Base-by-base conservation (phyloP, 1,284 basidiomycete genomes). In the Farysia itapuensis region DNA sequence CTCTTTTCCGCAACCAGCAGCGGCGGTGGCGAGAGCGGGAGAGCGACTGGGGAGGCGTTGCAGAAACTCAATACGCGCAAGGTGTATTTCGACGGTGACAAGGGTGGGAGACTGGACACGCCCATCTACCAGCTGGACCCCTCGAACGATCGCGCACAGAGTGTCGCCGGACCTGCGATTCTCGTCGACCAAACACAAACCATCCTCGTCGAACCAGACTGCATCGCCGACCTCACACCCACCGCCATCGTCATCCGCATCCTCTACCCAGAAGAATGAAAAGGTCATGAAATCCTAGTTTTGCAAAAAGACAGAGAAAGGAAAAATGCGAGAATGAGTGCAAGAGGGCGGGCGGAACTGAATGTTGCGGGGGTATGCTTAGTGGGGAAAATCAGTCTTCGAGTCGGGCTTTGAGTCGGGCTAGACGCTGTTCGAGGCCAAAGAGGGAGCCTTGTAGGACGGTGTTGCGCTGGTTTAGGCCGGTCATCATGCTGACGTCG, bases 181-280 rank as follows among this genome's bases (percentile, higher is more conserved):
- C 85, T 94, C 52, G 88, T 95, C 61, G 91, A 95, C 77, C 81
- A 89, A 67, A 95, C 91, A 13, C 91, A 94, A 79, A 94, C 90
- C 20, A 89, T 94, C 53, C 84, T 92, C 26, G 75, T 93, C 8
- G 71, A 74, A 35, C 74, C 74, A 9, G 34, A 42, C 2, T 75
- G 72, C 39, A 44, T 40, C 22, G 74, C 74, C 2, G 48, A 58
- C 20, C 49, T 71, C 36, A 59, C 60, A 20, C 48, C 41, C 15
- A 46, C 66, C 20, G 61, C 64, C 2, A 70, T 75, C 5, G 42
- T 72, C 26, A 43, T 75, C 33, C 32, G 57, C 7, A 47, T 74
- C 19, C 42, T 41, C 26, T 72, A 72, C 39, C 31, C 31, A n/a
- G n/a, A n/a, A n/a, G n/a, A n/a, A n/a, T n/a, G n/a, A n/a, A n/a